Evolutionary conservation across 345 rosid genomes (phyloP), one percentile per base, ranked within the genome.

Genomic region (Populus tremula): DNA sequence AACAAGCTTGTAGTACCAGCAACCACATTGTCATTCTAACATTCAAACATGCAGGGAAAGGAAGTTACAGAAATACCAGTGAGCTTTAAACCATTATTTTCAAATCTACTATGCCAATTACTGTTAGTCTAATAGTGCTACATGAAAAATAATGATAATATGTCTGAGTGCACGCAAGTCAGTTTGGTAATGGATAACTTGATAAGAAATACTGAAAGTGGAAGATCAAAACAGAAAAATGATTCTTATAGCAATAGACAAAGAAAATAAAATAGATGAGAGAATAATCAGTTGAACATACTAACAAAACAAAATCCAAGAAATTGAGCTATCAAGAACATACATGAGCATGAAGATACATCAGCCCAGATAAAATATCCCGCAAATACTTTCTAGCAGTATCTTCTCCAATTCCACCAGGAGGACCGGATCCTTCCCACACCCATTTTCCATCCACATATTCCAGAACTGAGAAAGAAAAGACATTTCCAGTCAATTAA

Each of bases 301-400:
- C 13, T 23, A 21, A 21, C n/a, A 56, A 1, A 56, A 56, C 6
- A 56, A n/a, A 3, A 77, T 27, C 33, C 21, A 38, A 74, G 17
- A 29, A 38, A 20, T 18, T 39, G n/a, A 23, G 21, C 47, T 70
- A 75, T 21, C 45, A 67, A 59, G 74, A 77, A 68, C 93, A 81
- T 94, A 96, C 99, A 85, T 96, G 99, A 77, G 90, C 86, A 81
- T 96, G 99, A 74, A 96, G 99, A 82, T 93, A 96, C 90, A 89
- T 90, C 66, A 96, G 86, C 77, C 99, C 99, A 59, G 95, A 85
- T 74, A 94, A 91, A 53, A 94, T 86, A 84, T 94, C 91, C 45
- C 97, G 90, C 83, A 96, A 83, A 80, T 91, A 94, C 85, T 89
- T 96, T 85, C 92, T 90, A 74, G 97, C 97, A 80, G 93, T 86